A percentile compares a stretch with the other conserved stretches of the same genome.
Conservation (phyloP, 2,329 filamentous ascomycete genomes). For the Sporothrix dimorphospora region DNA sequence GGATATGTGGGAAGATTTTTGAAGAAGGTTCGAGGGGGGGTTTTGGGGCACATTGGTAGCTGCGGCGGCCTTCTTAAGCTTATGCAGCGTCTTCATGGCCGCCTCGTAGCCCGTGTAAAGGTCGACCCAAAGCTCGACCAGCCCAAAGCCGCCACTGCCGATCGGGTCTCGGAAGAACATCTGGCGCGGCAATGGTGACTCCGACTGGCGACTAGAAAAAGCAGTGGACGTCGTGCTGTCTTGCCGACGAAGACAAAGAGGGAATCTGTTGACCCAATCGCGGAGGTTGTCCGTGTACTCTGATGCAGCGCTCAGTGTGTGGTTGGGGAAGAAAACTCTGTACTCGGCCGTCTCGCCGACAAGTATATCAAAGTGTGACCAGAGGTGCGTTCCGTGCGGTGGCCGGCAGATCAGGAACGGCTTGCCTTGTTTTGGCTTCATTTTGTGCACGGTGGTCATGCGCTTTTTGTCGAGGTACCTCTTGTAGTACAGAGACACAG, state of each 20-base stretch:
- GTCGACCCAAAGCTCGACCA: neutral
- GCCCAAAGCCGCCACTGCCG: neutral
- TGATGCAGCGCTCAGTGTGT: neutral
- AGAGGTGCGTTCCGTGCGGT: neutral
- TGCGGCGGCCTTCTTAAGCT: neutral
- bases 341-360: neutral
- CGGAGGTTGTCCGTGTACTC: neutral
- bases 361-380: neutral
- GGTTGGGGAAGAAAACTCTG: neutral
- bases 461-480: neutral
- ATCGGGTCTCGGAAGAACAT: neutral
- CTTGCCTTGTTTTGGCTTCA: neutral
- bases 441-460: neutral
- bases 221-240: neutral
- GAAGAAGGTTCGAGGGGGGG: no score
- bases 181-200: neutral
- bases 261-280: neutral
- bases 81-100: neutral
- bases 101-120: neutral
- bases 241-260: neutral
- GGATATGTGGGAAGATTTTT: no score
- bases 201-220: neutral
- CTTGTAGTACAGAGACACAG: neutral
- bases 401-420: neutral
- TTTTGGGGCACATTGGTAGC: no score